Evolutionary conservation across 2,329 filamentous ascomycete species (phyloP), one percentile per base, ranked within the genome.

Genomic region (Kalmusia sp.): DNA sequence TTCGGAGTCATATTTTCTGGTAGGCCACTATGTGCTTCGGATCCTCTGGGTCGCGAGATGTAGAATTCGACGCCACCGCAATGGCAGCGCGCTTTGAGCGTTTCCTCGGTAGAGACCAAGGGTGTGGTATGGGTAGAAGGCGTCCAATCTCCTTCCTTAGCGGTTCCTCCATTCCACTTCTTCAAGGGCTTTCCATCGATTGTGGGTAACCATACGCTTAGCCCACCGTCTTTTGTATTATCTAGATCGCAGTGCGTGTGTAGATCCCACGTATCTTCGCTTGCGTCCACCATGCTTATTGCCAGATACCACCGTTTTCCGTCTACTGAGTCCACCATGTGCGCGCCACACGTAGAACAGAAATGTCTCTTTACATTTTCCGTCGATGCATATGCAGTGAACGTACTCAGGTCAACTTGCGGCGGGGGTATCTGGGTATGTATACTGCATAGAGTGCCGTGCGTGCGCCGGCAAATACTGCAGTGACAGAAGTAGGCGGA

Each of bases 51-150:
- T 2, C 79, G 80, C 4, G 81, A 82, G 62, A 90, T 79, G 61
- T 75, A 77, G 66, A 89, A 84, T 11, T 77, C 67, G 11, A 89
- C 77, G 2, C 77, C 80, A 4, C 77, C 74, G 67, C 86, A 89
- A 61, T 82, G 79, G 60, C 84, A 87, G 57, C 72, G 70, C 4
- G 77, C 82, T 40, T 74, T 71, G 8, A 85, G 59, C 6, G 57
- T 49, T 5, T 64, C 58, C 12, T 63, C 52, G 33, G 48, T 11
- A 2, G 35, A 40, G 28, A 35, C 12, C n/a, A 4, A 37, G 28
- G 34, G 24, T 22, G 3, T 14, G 4, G 58, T 27, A 4, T 52
- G n/a, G 28, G 17, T n/a, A 14, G 14, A 1, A 2, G 35, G 3
- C 22, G 25, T 51, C 35, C 45, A 45, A 27, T 54, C 34, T 8